Base-by-base conservation (phyloP, 768 basidiomycete species). In the Suillus americanus region DNA sequence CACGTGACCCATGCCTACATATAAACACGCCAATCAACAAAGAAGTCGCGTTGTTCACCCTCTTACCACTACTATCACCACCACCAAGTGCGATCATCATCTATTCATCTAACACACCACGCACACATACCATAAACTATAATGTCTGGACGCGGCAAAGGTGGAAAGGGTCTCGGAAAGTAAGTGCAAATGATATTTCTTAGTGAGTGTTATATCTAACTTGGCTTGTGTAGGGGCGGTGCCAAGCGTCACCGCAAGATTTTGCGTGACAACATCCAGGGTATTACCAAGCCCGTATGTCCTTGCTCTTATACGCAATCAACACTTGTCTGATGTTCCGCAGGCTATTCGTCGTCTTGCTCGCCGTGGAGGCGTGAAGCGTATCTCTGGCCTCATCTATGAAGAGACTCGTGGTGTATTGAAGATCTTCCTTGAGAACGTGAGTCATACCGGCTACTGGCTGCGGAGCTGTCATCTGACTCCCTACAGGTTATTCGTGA, bases 341-440 rank as follows among this genome's bases (percentile, higher is more conserved):
- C 90, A 76, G 75, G 75, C 75, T 25, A 86, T 94, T 75, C 90
- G 90, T 80, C 91, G 92, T 82, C 89, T 94, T 65, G 92, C 92
- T 50, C 90, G 92, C 73, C 89, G 92, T 85, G 92, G 93, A 73
- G 93, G 93, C 87, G 93, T 95, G 70, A 95, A 95, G 83, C 90
- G 90, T 89, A 91, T 92, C 74, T 90, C 89, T 46, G 91, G 90
- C 66, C 85, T 94, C 64, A 93, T 94, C 79, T 94, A 95, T 76
- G 93, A 95, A 77, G 93, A 95, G 83, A 94, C 93, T 33, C 91
- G 93, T 75, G 91, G 92, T 80, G 93, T 95, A 20, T 82, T 95
- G 74, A 95, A 94, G 81, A 92, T 94, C 72, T 94, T 93, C 85
- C 82, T 92, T 20, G 91, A 92, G 80, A 91, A 89, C 66, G 88